These are phyloP conservation scores for Colletotrichum lini DNA, from an alignment of 2,329 filamentous ascomycete genomes.

Conservation along the genomic window DNA sequence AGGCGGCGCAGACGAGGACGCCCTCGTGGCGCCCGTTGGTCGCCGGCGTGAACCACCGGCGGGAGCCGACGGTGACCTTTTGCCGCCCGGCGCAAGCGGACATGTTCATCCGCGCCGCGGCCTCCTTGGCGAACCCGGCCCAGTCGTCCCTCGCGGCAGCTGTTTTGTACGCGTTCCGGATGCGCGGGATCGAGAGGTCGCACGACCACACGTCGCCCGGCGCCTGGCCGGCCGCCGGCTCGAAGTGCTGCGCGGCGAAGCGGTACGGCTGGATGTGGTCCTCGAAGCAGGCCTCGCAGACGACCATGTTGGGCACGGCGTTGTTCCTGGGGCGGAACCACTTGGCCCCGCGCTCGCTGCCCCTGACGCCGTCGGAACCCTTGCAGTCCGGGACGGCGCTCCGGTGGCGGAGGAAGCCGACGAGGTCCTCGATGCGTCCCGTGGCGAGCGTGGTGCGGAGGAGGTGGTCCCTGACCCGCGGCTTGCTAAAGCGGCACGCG, in stretches of 20 bases:
- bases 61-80: conserved; percentile 43
- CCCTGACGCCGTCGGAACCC: conserved; percentile 43
- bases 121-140: conserved; percentile 51
- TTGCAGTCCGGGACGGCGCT: conserved; percentile 49
- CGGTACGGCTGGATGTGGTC: conserved; percentile 49
- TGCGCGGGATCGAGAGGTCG: conserved; percentile 50
- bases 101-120: conserved; percentile 47
- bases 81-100: conserved; percentile 48
- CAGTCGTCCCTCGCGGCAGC: conserved; percentile 48
- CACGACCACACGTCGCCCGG: conserved; percentile 52
- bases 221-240: conserved; percentile 44
- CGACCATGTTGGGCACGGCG: conserved; percentile 51
- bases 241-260: conserved; percentile 51
- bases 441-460: conserved; percentile 49
- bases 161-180: conserved; percentile 49
- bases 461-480: conserved; percentile 51
- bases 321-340: conserved; percentile 51
- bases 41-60: conserved; percentile 52
- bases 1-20: conserved; percentile 54
- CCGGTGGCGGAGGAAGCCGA: conserved; percentile 50
- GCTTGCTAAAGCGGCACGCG: conserved; percentile 53
- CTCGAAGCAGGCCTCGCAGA: conserved; percentile 57
- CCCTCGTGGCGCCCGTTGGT: conserved; percentile 40
- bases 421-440: conserved; percentile 46
- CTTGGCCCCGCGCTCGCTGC: conserved; percentile 46